Percentiles rank a stretch among this genome's conserved stretches.
Conservation (phyloP, 169 alveolate genomes). For the Plasmodium berghei region DNA sequence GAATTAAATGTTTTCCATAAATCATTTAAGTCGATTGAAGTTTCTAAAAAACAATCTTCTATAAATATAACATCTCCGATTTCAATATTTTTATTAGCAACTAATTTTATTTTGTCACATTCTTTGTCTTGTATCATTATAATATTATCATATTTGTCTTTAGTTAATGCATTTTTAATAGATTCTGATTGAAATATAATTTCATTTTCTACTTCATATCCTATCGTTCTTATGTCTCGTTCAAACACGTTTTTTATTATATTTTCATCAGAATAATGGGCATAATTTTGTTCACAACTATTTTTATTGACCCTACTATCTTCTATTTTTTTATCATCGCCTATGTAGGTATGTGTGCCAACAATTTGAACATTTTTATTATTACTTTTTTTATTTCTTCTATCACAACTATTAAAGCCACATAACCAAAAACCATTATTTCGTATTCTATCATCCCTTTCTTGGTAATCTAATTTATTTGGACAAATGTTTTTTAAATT, state of each 20-base stretch:
- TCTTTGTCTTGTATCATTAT: conserved; percentile 50
- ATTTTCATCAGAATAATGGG: background rate
- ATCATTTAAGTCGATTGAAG: conserved; percentile 60
- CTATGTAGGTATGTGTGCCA: no score
- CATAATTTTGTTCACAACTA: background rate
- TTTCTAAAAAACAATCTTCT: conserved; percentile 57
- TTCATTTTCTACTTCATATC: conserved; percentile 1
- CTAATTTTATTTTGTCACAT: conserved; percentile 38
- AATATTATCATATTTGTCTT: conserved; percentile 37
- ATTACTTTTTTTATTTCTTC: background rate
- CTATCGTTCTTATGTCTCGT: background rate
- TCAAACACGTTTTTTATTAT: background rate
- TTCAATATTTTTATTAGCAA: conserved; percentile 52
- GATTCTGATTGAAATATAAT: conserved; percentile 13
- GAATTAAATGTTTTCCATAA: conserved; percentile 48
- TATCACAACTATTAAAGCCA: background rate
- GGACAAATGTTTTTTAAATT: background rate
- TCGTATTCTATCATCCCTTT: no score
- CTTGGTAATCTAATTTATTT: no score
- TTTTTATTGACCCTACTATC: background rate
- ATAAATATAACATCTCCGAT: conserved; percentile 52
- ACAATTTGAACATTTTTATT: background rate
- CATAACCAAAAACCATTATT: background rate
- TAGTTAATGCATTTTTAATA: conserved; percentile 10
- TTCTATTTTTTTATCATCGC: background rate